Conservation (phyloP, 208 protist genomes). For the Trypanosoma boissoni region DNA sequence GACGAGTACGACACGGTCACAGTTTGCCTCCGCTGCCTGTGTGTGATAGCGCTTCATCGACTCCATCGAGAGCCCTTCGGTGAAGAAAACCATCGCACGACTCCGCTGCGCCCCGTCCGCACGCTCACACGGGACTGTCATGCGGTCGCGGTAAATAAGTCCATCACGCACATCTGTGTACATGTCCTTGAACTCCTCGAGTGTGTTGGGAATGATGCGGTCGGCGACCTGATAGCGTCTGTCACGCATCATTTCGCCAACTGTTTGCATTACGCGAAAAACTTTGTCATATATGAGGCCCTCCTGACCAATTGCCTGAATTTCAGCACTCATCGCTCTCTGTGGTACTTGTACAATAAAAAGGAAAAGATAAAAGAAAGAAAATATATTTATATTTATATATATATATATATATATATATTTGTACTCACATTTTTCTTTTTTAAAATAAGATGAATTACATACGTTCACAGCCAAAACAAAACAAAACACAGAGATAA, state of each 20-base stretch:
- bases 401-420: background rate
- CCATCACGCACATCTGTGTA: conserved; percentile 39
- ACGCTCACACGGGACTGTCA: conserved; percentile 79
- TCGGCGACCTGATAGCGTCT: conserved; percentile 66
- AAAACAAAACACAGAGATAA: background rate
- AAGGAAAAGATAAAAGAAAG: conserved; percentile 11
- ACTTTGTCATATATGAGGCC: conserved; percentile 68
- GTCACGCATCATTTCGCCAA: conserved; percentile 85
- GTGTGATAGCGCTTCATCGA: conserved; percentile 58
- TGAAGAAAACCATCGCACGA: conserved; percentile 77
- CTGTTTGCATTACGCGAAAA: conserved; percentile 78
- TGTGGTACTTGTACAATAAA: conserved; percentile 3
- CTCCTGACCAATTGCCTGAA: conserved; percentile 62
- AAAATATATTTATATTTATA: background rate
- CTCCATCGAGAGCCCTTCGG: conserved; percentile 51
- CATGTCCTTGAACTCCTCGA: conserved; percentile 60
- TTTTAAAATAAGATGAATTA: too few relatives aligned
- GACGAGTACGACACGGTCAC: conserved; percentile 69
- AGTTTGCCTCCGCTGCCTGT: conserved; percentile 39
- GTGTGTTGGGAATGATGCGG: conserved; percentile 40
- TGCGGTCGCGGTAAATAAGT: conserved; percentile 73
- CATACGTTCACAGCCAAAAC: background rate
- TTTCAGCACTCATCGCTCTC: conserved; percentile 16
- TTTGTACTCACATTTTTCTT: too few relatives aligned
- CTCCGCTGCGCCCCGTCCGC: conserved; percentile 33